Evolutionary conservation across 129 eudicot genomes (phyloP), one percentile per base, ranked within the genome.

Genomic region (Pseudognaphalium luteoalbum): DNA sequence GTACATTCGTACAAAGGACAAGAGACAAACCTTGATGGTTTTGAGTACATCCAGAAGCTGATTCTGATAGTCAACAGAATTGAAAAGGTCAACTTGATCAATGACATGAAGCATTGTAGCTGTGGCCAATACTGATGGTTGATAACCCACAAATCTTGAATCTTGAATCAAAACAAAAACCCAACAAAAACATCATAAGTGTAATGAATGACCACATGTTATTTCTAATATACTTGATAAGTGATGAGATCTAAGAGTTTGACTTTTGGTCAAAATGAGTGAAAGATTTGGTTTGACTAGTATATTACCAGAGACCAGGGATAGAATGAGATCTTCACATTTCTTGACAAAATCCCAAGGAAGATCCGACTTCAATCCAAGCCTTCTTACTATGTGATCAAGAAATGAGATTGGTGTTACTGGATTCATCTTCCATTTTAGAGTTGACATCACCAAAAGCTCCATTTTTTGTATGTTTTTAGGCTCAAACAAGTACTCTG

Each of bases 391-490:
- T 0, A 92, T 76, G 67, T 90, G 96, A 84, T 90, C 94, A 76
- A 92, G 88, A 83, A 89, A 92, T 10, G 98, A 86, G n/a, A 92
- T 76, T 41, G 98, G 98, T 30, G 98, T 92, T 59, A 90, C 94
- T 56, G 98, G 92, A 69, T 93, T 88, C 98, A 90, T 86, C 86
- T 87, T 86, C 98, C 98, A 90, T 69, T 90, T 66, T 6, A 93
- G 81, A 0, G 84, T 57, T 14, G 98, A 88, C 71, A 93, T 84
- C 67, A 93, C 88, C 71, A 93, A 62, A 63, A 93, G 88, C 84
- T 93, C 98, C 98, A 93, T 90, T 80, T 75, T 90, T 74, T 83
- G 92, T 29, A 93, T 83, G 35, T 84, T 86, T 70, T 90, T 90
- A 11, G 95, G 82, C 72, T 93, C 95, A 78, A 93, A 93, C 68